A percentile compares a stretch with the other conserved stretches of the same genome.
Conservation (phyloP, 116 monocot genomes). For the Dioscorea cayenensis region DNA sequence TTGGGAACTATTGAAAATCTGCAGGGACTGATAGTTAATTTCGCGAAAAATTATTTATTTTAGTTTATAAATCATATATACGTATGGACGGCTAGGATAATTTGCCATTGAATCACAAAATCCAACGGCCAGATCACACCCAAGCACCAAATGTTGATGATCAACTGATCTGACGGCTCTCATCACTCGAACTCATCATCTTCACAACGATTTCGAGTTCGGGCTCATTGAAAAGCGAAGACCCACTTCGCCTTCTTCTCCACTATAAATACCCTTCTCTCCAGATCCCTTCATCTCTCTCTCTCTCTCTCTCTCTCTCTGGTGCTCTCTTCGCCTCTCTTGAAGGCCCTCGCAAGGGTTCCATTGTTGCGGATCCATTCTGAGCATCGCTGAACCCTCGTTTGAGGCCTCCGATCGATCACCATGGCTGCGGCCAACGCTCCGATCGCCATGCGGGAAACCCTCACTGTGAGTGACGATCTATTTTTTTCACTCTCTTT, state of each 20-base stretch:
- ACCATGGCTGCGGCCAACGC: slow-evolving; percentile 72
- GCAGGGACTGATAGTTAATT: background rate
- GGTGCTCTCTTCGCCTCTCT: background rate
- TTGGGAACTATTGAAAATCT: too few species aligned
- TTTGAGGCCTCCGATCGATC: slow-evolving; percentile 14
- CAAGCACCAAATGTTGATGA: background rate
- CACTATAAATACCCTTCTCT: background rate
- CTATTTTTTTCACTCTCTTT: too few species aligned
- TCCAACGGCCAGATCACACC: background rate
- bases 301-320: background rate
- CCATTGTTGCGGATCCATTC: background rate
- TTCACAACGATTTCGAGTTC: background rate
- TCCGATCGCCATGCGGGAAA: slow-evolving; percentile 66
- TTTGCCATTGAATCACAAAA: background rate
- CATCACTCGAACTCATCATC: background rate
- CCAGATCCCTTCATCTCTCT: background rate
- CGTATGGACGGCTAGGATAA: too few species aligned
- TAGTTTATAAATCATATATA: too few species aligned
- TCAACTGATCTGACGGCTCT: background rate
- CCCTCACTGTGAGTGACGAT: slow-evolving; percentile 35
- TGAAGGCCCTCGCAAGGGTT: background rate
- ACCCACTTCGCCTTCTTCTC: background rate
- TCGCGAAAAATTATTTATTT: too few species aligned
- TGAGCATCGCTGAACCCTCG: background rate
- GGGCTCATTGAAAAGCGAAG: background rate